Conservation (phyloP, 1,139 yeast species). For the Yamadazyma dushanensis region DNA sequence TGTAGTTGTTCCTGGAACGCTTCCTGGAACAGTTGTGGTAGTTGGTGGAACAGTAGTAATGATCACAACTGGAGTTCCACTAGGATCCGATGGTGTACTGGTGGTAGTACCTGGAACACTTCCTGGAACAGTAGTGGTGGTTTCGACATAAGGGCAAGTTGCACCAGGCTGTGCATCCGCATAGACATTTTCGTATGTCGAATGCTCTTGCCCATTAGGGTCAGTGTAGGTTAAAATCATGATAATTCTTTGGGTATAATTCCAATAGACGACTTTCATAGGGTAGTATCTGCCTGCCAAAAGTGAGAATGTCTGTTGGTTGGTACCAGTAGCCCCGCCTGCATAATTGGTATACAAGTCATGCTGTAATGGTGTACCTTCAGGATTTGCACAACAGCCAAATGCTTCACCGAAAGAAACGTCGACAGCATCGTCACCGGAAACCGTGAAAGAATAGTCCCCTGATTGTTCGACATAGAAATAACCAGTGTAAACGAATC, state of each 20-base stretch:
- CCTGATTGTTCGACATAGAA: not conserved
- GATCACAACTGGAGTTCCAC: not conserved
- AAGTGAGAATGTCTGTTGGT: not conserved
- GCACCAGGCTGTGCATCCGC: not conserved
- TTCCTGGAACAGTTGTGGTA: not conserved
- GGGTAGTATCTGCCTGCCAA: not conserved
- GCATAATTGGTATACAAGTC: not conserved
- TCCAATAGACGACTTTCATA: not conserved
- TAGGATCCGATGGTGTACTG: not conserved
- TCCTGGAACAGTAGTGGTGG: not conserved
- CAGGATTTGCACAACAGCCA: not conserved
- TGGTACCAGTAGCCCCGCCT: not conserved
- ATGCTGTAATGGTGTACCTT: not conserved
- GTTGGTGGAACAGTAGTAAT: not conserved
- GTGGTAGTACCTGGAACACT: not conserved
- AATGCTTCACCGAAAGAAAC: conserved; percentile 1
- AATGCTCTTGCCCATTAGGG: not conserved
- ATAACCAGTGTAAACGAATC: not conserved
- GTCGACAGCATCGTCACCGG: not conserved
- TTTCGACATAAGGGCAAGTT: not conserved
- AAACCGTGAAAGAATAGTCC: not conserved
- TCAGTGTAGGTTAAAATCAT: not conserved
- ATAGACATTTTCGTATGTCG: not conserved
- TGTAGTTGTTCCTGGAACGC: too few relatives aligned
- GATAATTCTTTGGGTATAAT: not conserved